Percentiles rank a stretch among this genome's conserved stretches.
Evolutionary conservation across 2,329 filamentous ascomycete species (phyloP).

Genomic region (Fusarium nurragi): DNA sequence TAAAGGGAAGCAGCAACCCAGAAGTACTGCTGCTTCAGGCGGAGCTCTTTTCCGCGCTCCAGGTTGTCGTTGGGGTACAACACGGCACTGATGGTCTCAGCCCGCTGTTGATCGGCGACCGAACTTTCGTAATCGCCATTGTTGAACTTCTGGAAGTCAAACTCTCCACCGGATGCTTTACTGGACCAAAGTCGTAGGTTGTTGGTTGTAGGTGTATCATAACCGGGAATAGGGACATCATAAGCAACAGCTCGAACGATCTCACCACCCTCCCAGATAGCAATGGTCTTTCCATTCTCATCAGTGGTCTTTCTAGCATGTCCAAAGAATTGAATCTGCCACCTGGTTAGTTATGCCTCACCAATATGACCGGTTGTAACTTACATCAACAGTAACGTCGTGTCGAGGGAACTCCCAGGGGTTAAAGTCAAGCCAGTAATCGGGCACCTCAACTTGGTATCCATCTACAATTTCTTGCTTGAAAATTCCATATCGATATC

Average conservation of each 20-base stretch:
- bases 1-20: constrained; percentile 97
- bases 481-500: constrained; percentile 98
- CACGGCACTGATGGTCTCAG: constrained; percentile 98
- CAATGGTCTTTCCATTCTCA: constrained; percentile 76
- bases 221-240: constrained; percentile 92
- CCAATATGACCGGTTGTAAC: constrained; percentile 37
- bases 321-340: constrained; percentile 90
- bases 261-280: constrained; percentile 92
- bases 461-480: constrained; percentile 99
- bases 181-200: constrained; percentile 97
- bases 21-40: constrained; percentile 99
- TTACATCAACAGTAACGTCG: constrained; percentile 88
- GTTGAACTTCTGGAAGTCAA: constrained; percentile 99
- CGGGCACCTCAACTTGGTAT: constrained; percentile 97
- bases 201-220: constrained; percentile 89
- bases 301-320: constrained; percentile 79
- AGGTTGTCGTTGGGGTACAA: constrained; percentile 98
- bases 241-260: constrained; percentile 92
- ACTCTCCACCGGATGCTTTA: constrained; percentile 96
- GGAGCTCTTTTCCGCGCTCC: constrained; percentile 94
- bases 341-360: constrained; percentile 6
- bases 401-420: constrained; percentile 98
- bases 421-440: constrained; percentile 99
- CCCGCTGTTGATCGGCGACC: constrained; percentile 96
- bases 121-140: constrained; percentile 97